Percentiles rank a stretch among this genome's conserved stretches.
phyloP scores from a whole-genome alignment of 116 monocot species.

The Zostera marina region DNA sequence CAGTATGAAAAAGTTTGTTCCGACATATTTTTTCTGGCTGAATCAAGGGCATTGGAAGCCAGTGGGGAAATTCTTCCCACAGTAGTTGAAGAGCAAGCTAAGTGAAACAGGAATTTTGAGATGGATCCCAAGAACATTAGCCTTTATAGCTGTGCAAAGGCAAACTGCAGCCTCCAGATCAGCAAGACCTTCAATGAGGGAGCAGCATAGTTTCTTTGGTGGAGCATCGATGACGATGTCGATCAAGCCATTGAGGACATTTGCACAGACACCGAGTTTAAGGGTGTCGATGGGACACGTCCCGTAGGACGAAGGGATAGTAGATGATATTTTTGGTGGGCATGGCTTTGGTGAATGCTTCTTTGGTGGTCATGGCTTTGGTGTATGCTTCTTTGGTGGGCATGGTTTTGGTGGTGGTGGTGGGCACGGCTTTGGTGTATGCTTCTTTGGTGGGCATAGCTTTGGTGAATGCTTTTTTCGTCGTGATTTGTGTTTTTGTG shows the following conservation, averaged over 20 bases:
- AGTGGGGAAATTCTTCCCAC: slow-evolving; percentile 17
- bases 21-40: too few relatives aligned
- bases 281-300: slow-evolving; percentile 33
- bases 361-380: too few relatives aligned
- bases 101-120: slow-evolving; percentile 20
- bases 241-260: slow-evolving; percentile 36
- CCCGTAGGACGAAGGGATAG: slow-evolving; percentile 1
- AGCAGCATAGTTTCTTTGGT: slow-evolving; percentile 19
- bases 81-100: slow-evolving; percentile 16
- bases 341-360: too few relatives aligned
- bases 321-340: slow-evolving; percentile 1
- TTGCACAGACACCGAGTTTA: slow-evolving; percentile 43
- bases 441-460: neutral
- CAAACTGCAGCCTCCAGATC: slow-evolving; percentile 17
- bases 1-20: too few relatives aligned
- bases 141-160: slow-evolving; percentile 23
- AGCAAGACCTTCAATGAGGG: slow-evolving; percentile 7
- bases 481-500: neutral
- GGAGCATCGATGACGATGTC: slow-evolving; percentile 29
- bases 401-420: slow-evolving; percentile 2
- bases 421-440: neutral
- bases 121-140: slow-evolving; percentile 18
- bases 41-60: slow-evolving; percentile 43
- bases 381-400: too few relatives aligned
- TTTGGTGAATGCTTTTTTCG: neutral